Evolutionary conservation across 2,329 filamentous ascomycete species (phyloP), one percentile per base, ranked within the genome.

Genomic region (Pyrenophora teres): DNA sequence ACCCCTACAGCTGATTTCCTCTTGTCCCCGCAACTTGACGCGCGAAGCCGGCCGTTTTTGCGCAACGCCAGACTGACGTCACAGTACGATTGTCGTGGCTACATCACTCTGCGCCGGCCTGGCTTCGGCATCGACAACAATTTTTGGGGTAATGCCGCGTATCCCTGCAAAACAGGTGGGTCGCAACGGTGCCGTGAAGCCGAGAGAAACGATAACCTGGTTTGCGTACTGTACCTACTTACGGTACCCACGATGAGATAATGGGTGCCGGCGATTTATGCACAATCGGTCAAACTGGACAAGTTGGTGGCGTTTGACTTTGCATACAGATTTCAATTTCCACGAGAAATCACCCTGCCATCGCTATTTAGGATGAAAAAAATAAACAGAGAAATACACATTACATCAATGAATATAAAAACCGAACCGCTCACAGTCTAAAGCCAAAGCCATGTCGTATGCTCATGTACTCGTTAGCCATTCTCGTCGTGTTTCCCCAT

Each of bases 51-150:
- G 10, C 27, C 27, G 19, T 21, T 21, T 21, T 21, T 21, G 19
- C 19, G 27, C 9, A 30, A 52, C 49, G 45, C 44, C 33, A 41
- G 19, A 48, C 27, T 52, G 49, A 52, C 49, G 49, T 52, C 49
- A 52, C n/a, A 27, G 25, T 30, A 39, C 21, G 40, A 18, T 48
- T 4, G 25, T 40, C 25, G 21, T 4, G 21, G 10, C 36, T 43
- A 30, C 49, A 52, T 52, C 39, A 39, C 39, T 39, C 40, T 27
- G 25, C 44, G 44, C 35, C 49, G 49, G 43, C 44, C 49, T 48
- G 47, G 49, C 23, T 39, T 52, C 49, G 49, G 44, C 49, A 52
- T 41, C 43, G 32, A n/a, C 7, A 27, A 15, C 19, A 21, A 3
- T 21, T 21, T 21, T 21, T 21, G 19, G 19, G 19, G 19, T 5